Conservation (phyloP, 2,329 filamentous ascomycete species). For the Onygenales sp. region DNA sequence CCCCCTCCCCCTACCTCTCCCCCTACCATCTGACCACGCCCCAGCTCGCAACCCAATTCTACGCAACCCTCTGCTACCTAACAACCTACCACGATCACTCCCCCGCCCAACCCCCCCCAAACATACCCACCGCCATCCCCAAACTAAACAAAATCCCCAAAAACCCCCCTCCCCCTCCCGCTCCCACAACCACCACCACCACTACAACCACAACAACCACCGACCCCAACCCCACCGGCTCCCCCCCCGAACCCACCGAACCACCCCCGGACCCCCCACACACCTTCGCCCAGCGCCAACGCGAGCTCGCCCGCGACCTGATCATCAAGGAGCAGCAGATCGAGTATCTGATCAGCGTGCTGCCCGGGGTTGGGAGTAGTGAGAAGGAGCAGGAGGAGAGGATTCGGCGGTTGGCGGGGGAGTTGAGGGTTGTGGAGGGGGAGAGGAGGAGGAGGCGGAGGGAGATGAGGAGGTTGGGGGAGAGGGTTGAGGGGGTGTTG, state of each 20-base stretch:
- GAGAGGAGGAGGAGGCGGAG: conserved; percentile 31
- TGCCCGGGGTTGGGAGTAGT: conserved; percentile 37
- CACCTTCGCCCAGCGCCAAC: conserved; percentile 35
- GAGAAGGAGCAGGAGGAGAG: conserved; percentile 36
- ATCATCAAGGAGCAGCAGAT: conserved; percentile 44
- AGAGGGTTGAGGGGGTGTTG: conserved; percentile 33
- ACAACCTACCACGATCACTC: conserved; percentile 37
- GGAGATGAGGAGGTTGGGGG: conserved; percentile 33
- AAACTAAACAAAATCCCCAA: conserved; percentile 33
- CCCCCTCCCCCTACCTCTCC: not conserved
- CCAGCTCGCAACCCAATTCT: conserved; percentile 43
- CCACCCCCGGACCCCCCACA: conserved; percentile 32
- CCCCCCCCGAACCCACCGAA: conserved; percentile 6
- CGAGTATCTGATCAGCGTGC: conserved; percentile 36
- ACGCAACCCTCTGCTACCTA: conserved; percentile 41
- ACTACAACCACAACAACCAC: conserved; percentile 11
- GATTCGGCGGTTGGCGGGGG: conserved; percentile 33
- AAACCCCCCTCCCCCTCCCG: conserved; percentile 22
- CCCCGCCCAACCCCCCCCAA: conserved; percentile 24
- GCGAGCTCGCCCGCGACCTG: conserved; percentile 39
- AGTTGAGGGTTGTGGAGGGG: conserved; percentile 35
- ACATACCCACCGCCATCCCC: conserved; percentile 24
- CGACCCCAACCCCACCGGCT: not conserved
- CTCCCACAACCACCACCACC: conserved; percentile 21
- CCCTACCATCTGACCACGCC: not conserved